Base-by-base conservation (phyloP, 1,139 yeast species). In the Lodderomyces beijingensis region DNA sequence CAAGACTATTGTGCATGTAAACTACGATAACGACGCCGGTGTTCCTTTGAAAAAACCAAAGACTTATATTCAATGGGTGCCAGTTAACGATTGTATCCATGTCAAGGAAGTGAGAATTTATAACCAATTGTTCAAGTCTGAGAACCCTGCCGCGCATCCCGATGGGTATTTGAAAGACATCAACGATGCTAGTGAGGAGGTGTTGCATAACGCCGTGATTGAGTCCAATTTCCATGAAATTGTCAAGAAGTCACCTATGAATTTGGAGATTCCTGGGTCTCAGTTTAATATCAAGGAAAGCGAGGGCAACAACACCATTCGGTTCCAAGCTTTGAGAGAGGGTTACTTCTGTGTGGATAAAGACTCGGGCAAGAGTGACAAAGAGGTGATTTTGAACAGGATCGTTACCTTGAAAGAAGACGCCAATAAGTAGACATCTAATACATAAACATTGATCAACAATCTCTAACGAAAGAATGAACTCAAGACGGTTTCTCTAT, bases 281-380 rank as follows among this genome's bases (percentile, higher is more conserved):
- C 79, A 79, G 42, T 83, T 83, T 53, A 76, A 79, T 51, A 83
- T 83, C 44, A 68, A 67, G 46, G 94, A 85, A 55, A 60, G 58
- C 35, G 55, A 55, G 30, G 74, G 72, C 17, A 80, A 84, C 22
- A 94, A 91, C 57, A 77, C 94, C n/a, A 85, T 86, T 23, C 77
- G 98, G 57, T 93, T 93, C 86, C 99, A 93, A 65, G 98, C 96
- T 19, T 74, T 93, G 59, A 81, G 99, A 63, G 91, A 87, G 33
- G 99, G 98, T 16, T 91, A 91, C 62, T 93, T 89, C 74, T 82
- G 96, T 55, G 62, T 87, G 58, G 99, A 93, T 55, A 77, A 74
- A 49, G 97, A 91, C 44, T 65, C 87, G 35, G 69, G 62, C 15
- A 79, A 74, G 30, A 12, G 19, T 5, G 21, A 13, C n/a, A 79